Conservation (phyloP, 192 early-diverging fungal genomes). For the Coemansia erecta region DNA sequence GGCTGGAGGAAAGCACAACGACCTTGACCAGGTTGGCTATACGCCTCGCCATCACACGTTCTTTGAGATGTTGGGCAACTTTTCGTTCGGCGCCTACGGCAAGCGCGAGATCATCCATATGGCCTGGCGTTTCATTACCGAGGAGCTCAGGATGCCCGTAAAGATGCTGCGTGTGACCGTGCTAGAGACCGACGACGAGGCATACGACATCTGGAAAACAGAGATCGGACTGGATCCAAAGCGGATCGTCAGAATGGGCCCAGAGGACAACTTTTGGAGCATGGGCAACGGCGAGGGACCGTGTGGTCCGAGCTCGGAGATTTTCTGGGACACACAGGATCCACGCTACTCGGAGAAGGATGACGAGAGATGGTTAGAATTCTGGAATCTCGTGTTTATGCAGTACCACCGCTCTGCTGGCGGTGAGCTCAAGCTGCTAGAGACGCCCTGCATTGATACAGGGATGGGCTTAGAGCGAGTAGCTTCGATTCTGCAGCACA, state of each 20-base stretch:
- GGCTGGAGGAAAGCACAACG: slow-evolving; percentile 98
- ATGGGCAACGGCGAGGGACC: slow-evolving; percentile 93
- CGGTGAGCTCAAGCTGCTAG: slow-evolving; percentile 77
- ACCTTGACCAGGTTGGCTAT: slow-evolving; percentile 95
- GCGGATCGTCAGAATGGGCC: slow-evolving; percentile 77
- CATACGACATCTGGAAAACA: slow-evolving; percentile 74
- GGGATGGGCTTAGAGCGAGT: slow-evolving; percentile 97
- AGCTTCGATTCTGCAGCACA: slow-evolving; percentile 88
- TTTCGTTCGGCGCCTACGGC: slow-evolving; percentile 99
- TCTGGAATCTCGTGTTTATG: slow-evolving; percentile 99
- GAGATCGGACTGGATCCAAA: slow-evolving; percentile 77
- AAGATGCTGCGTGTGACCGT: slow-evolving; percentile 92
- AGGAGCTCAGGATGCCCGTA: slow-evolving; percentile 73
- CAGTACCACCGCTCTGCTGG: slow-evolving; percentile 92
- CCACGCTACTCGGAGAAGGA: slow-evolving; percentile 79
- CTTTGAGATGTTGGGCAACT: slow-evolving; percentile 99
- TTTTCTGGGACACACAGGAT: slow-evolving; percentile 95
- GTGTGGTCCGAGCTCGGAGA: slow-evolving; percentile 96
- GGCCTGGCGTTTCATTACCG: slow-evolving; percentile 89
- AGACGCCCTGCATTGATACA: slow-evolving; percentile 95
- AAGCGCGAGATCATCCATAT: slow-evolving; percentile 86
- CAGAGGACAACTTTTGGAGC: slow-evolving; percentile 98
- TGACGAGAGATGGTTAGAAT: slow-evolving; percentile 93
- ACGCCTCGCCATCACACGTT: slow-evolving; percentile 98
- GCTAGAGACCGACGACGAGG: slow-evolving; percentile 80